Percentiles rank a stretch among this genome's conserved stretches.
phyloP scores from a whole-genome alignment of 1,139 yeast species.

The Pichia terricola region DNA sequence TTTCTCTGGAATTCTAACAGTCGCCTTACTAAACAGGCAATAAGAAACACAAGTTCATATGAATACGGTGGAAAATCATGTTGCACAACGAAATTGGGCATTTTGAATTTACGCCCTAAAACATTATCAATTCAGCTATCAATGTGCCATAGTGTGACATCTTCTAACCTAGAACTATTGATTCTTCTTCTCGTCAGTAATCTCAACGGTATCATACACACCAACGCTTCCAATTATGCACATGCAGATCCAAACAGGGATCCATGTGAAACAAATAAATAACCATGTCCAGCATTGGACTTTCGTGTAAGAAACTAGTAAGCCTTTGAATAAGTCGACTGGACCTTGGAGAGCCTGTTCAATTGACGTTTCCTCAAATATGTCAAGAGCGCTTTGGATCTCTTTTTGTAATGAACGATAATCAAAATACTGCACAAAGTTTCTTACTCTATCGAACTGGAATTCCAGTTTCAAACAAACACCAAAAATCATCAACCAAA shows the following conservation, averaged over 20 bases:
- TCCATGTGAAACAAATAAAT: conserved; percentile 66
- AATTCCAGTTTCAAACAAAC: conserved; percentile 15
- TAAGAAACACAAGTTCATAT: too few relatives aligned
- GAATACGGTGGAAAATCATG: too few relatives aligned
- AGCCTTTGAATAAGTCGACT: conserved; percentile 35
- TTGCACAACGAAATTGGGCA: too few relatives aligned
- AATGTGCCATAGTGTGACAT: too few relatives aligned
- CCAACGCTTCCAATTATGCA: conserved; percentile 28
- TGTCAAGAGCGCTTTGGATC: conserved; percentile 28
- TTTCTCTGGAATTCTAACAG: too few relatives aligned
- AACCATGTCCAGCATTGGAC: conserved; percentile 86
- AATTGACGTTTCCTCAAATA: conserved; percentile 25
- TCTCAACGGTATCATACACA: conserved; percentile 12
- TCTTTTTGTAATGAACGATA: conserved; percentile 13
- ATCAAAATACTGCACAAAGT: conserved; percentile 22
- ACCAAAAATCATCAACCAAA: conserved; percentile 22
- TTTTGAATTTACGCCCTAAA: too few relatives aligned
- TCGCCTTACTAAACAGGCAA: too few relatives aligned
- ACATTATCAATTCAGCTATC: too few relatives aligned
- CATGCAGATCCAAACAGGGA: conserved; percentile 67
- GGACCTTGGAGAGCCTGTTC: conserved; percentile 36
- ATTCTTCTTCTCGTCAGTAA: conserved; percentile 13
- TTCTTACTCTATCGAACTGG: conserved; percentile 21
- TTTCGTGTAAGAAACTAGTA: conserved; percentile 57
- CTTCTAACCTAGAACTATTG: neutral